These are phyloP conservation scores for Rauvolfia tetraphylla DNA, from an alignment of 257 asterid genomes.

Conservation along the genomic window DNA sequence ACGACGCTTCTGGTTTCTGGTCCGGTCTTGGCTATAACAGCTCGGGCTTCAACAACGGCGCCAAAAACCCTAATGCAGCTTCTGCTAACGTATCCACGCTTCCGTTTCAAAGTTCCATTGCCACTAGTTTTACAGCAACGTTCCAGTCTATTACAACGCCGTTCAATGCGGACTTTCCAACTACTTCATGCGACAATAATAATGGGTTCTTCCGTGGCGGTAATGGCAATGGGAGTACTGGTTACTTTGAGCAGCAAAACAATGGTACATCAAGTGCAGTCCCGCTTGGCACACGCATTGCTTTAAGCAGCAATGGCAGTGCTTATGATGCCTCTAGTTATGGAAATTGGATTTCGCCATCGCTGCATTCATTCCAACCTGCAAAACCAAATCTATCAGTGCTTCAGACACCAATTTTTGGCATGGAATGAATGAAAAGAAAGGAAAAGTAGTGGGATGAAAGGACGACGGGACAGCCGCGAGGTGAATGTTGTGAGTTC, in stretches of 20 bases:
- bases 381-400: constrained; percentile 36
- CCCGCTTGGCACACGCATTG: constrained; percentile 17
- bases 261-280: neutral
- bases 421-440: constrained; percentile 36
- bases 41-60: constrained; percentile 5
- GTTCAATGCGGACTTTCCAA: constrained; percentile 29
- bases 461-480: neutral
- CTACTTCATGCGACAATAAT: constrained; percentile 2
- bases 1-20: constrained; percentile 47
- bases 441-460: neutral
- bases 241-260: constrained; percentile 29
- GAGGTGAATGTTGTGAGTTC: constrained; percentile 16
- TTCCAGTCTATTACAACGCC: constrained; percentile 20
- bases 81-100: neutral
- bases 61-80: constrained; percentile 15
- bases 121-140: constrained; percentile 3
- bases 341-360: constrained; percentile 40
- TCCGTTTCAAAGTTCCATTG: constrained; percentile 15
- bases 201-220: constrained; percentile 27
- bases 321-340: constrained; percentile 22
- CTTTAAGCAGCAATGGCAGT: constrained; percentile 24
- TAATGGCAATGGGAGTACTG: neutral
- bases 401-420: constrained; percentile 45
- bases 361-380: constrained; percentile 32
- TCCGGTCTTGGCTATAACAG: constrained; percentile 45